Base-by-base conservation (phyloP, 805 yeast species). In the Middelhovenomyces tepae region DNA sequence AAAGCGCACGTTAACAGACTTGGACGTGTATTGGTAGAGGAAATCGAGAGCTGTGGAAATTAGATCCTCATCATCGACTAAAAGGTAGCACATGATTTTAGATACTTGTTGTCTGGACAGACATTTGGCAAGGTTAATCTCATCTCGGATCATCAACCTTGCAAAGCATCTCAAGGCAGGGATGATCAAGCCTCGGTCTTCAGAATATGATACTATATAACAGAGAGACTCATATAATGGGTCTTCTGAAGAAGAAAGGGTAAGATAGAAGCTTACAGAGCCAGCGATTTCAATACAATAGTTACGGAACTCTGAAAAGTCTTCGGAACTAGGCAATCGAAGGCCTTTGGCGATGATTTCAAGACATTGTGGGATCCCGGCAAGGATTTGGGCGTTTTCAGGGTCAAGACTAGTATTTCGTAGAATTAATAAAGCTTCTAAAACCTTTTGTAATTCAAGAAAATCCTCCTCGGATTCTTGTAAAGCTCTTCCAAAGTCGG, bases 371-470 rank as follows among this genome's bases (percentile, higher is more conserved):
- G 59, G 56, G 36, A 68, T 61, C 46, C 69, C 64, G 1, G 89
- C 80, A 40, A 91, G 59, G 49, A 78, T 65, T 51, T 81, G 85
- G 26, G 94, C 91, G 48, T 84, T 81, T 28, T 71, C 79, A 8
- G 81, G 69, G 53, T 86, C 95, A 51, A 89, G 94, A 2, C 83
- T 72, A 28, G 83, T 59, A 55, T 91, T 91, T 50, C 97, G 68
- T 36, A 91, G 60, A 13, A 82, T 71, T 27, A 91, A 62, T 46
- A 78, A 65, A 5, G 79, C 66, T 49, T 70, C 74, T 6, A 69
- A 49, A 22, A 53, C 48, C 28, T 45, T 47, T 30, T 52, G 57
- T 9, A 54, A 50, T 22, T 41, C 46, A 10, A 39, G 39, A 11
- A 44, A 21, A 13, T 44, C 44, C 15, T 35, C 41, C 18, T 43